Evolutionary conservation across 2,329 filamentous ascomycete species (phyloP), one percentile per base, ranked within the genome.

Genomic region (Thelonectria blattea): DNA sequence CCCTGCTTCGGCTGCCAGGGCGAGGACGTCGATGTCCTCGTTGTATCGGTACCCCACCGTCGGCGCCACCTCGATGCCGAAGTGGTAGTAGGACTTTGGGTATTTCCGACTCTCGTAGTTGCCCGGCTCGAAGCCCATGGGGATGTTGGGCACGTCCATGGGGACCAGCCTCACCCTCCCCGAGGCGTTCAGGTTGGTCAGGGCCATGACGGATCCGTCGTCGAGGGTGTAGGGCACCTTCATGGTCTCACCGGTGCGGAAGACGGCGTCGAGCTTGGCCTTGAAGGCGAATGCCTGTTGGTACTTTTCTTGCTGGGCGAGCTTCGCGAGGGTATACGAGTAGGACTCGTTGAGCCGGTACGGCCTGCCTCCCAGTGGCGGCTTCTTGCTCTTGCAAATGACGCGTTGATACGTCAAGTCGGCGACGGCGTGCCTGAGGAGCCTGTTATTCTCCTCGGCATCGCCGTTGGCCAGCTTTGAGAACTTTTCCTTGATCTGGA

Each of bases 41-140:
- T 87, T 81, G 68, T 80, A 85, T 14, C 84, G 68, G 72, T 92
- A 93, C 0, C 64, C 72, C 65, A 89, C 91, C 0, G 88, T 90
- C 1, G 88, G 87, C 1, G 80, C 75, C 18, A 88, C 80, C 45
- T 84, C 80, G 37, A 92, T 78, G 10, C 82, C 80, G 73, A 91
- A 92, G 64, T 85, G 83, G 51, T 91, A 82, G 66, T 86, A 85
- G 34, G 81, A 81, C 66, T 89, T 88, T 37, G 90, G 85, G 63
- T 89, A 88, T 59, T 86, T 85, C 56, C 89, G 83, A 20, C 87
- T 89, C 68, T 91, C 86, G 73, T 93, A 93, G 64, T 90, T 87
- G 15, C 85, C 85, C 8, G 88, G 88, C 54, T 86, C 84, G 68
- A 92, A 90, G 1, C 91, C 90, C 71, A 90, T 88, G 2, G 88